A percentile compares a stretch with the other conserved stretches of the same genome.
Evolutionary conservation across 345 rosid species (phyloP).

Genomic region (Brassica carinata): DNA sequence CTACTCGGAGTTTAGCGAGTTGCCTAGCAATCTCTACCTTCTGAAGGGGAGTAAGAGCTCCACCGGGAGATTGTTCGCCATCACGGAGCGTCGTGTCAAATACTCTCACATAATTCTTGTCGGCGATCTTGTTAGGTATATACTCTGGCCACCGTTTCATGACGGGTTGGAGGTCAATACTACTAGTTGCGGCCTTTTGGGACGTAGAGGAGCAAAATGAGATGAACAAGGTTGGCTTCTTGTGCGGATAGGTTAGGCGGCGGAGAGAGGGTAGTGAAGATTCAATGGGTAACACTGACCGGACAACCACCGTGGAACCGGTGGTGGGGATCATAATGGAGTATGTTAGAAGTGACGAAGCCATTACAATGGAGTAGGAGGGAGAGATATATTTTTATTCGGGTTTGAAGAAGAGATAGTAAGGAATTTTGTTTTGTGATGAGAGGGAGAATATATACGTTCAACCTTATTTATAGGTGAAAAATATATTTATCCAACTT

Average conservation of each 20-base stretch:
- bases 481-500: neutral
- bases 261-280: constrained; percentile 9
- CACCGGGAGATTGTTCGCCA: constrained; percentile 97
- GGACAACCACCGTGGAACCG: neutral
- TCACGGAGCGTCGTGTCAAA: constrained; percentile 97
- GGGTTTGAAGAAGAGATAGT: constrained; percentile 5
- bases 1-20: constrained; percentile 81
- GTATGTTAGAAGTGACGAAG: constrained; percentile 27
- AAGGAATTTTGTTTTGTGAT: constrained; percentile 4
- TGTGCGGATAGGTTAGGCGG: constrained; percentile 5
- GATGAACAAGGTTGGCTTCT: constrained; percentile 11
- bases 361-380: neutral
- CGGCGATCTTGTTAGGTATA: constrained; percentile 61
- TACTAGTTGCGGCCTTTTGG: constrained; percentile 7
- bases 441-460: constrained; percentile 8
- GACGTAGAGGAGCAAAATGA: constrained; percentile 34
- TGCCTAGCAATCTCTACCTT: constrained; percentile 82
- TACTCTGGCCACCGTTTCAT: constrained; percentile 53
- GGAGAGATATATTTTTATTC: neutral
- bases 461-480: neutral
- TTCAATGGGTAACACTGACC: constrained; percentile 2
- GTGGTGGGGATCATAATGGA: constrained; percentile 16
- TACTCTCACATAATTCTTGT: constrained; percentile 72
- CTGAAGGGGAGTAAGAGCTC: constrained; percentile 76
- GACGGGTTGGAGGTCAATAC: constrained; percentile 15